Evolutionary conservation across 2,329 filamentous ascomycete species (phyloP).

Genomic region (Neurospora crassa): DNA sequence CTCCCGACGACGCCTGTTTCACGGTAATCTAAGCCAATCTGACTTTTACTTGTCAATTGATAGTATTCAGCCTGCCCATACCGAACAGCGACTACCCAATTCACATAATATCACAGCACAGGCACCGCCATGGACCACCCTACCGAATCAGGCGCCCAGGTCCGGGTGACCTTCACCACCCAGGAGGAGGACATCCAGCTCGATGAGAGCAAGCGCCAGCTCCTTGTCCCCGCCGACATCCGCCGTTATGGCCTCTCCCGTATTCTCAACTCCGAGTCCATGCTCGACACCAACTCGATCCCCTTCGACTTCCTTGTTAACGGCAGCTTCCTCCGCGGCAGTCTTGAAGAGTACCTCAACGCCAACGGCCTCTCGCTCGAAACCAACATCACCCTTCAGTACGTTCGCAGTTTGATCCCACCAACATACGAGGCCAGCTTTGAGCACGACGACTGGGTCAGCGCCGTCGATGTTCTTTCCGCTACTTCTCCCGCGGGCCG

Average conservation of each 20-base stretch:
- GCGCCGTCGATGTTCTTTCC: slow-evolving; percentile 73
- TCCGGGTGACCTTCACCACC: slow-evolving; percentile 61
- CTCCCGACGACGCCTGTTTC: neutral
- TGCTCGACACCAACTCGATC: slow-evolving; percentile 59
- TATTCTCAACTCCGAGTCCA: slow-evolving; percentile 62
- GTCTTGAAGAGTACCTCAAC: slow-evolving; percentile 82
- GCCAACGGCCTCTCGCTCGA: slow-evolving; percentile 82
- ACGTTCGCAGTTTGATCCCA: slow-evolving; percentile 83
- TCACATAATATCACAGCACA: slow-evolving; percentile 1
- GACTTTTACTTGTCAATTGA: neutral
- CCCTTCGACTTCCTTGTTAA: slow-evolving; percentile 95
- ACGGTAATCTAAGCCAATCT: neutral
- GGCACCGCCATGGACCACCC: slow-evolving; percentile 19
- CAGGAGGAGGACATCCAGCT: slow-evolving; percentile 52
- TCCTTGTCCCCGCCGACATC: slow-evolving; percentile 56
- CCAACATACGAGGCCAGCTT: slow-evolving; percentile 86
- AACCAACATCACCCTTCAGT: slow-evolving; percentile 79
- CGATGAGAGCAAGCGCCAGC: slow-evolving; percentile 50
- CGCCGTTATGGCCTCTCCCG: slow-evolving; percentile 62
- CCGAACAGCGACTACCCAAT: neutral
- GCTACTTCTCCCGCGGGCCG: slow-evolving; percentile 48
- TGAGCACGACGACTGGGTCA: slow-evolving; percentile 97
- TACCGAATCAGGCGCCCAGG: slow-evolving; percentile 35
- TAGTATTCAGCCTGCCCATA: neutral
- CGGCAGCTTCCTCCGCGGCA: slow-evolving; percentile 80